Base-by-base conservation (phyloP, 345 rosid species). In the Populus davidiana region DNA sequence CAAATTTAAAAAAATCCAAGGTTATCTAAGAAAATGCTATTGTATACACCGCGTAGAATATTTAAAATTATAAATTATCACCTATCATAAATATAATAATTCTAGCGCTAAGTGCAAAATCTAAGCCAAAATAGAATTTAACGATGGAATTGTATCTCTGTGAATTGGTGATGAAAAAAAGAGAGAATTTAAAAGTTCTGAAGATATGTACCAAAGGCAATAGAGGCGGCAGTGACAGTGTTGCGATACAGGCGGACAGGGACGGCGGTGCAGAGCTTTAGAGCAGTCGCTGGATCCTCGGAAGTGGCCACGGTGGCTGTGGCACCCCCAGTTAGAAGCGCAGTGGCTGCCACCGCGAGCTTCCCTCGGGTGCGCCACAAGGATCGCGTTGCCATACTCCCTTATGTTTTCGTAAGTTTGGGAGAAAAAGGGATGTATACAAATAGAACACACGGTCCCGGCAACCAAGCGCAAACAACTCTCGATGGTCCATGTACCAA, bases 241-340 rank as follows among this genome's bases (percentile, higher is more conserved):
- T 87, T 86, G 44, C 95, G 96, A 82, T 41, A 74, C 68, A 92
- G 93, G 68, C 97, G 97, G 61, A 82, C 75, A 39, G 98, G 98
- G 33, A 93, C 86, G 71, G 87, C 75, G 77, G 97, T 90, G 92
- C 92, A 92, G 72, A 93, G 89, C 90, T 96, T 91, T 79, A 89
- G 78, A 43, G 93, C 74, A 9, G 79, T 81, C 2, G 92, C 86
- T 2, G 97, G 98, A 50, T 96, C 91, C 8, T 91, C 97, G 59
- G 97, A 89, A 41, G 90, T 81, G 65, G 94, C 89, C 21, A 90
- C 71, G 67, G 87, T 72, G 36, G 96, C 96, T 5, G 88, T 88
- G 47, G 81, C 91, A 17, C 87, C 89, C 20, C 98, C 98, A 49
- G 86, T 79, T 5, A 89, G 82, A n/a, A 91, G 59, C 39, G 97